A percentile compares a stretch with the other conserved stretches of the same genome.
These are phyloP conservation scores for Aspergillus brasiliensis DNA, from an alignment of 2,329 filamentous ascomycete species.

Conservation along the genomic window DNA sequence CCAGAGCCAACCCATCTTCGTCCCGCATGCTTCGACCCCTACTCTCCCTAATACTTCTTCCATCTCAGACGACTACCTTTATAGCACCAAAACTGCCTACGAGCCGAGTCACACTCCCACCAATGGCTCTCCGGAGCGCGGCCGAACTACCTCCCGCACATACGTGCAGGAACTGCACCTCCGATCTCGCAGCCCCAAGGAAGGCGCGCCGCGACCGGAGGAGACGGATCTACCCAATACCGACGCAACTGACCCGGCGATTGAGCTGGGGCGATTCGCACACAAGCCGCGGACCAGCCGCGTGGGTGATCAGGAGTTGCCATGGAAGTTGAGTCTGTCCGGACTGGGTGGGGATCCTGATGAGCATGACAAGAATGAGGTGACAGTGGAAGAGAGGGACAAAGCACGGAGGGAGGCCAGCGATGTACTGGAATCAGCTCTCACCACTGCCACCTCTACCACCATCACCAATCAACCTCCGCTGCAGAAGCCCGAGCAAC, in stretches of 20 bases:
- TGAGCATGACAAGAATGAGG: slow-evolving; percentile 1
- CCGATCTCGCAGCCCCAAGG: slow-evolving; percentile 39
- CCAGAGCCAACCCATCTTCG: background rate
- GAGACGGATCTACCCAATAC: slow-evolving; percentile 24
- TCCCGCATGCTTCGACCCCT: background rate
- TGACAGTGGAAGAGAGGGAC: slow-evolving; percentile 8
- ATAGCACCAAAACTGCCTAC: background rate
- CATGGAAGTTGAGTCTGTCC: slow-evolving; percentile 40
- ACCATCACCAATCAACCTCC: background rate
- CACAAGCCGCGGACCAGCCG: slow-evolving; percentile 31
- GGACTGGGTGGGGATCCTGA: slow-evolving; percentile 22
- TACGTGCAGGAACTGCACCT: slow-evolving; percentile 39
- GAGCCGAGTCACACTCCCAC: background rate
- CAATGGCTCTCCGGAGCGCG: slow-evolving; percentile 6
- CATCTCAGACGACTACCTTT: background rate
- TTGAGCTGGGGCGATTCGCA: slow-evolving; percentile 12
- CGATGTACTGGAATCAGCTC: background rate
- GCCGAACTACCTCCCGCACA: slow-evolving; percentile 19
- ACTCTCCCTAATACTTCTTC: slow-evolving; percentile 1
- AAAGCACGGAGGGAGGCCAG: background rate
- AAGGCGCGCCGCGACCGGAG: slow-evolving; percentile 28
- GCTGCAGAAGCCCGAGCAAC: background rate
- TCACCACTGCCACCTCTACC: background rate
- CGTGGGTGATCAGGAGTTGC: slow-evolving; percentile 39
- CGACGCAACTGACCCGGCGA: slow-evolving; percentile 25